Percentiles rank a stretch among this genome's conserved stretches.
These are phyloP conservation scores for Penicillium soppii DNA, from an alignment of 495 filamentous ascomycete species.

Conservation along the genomic window DNA sequence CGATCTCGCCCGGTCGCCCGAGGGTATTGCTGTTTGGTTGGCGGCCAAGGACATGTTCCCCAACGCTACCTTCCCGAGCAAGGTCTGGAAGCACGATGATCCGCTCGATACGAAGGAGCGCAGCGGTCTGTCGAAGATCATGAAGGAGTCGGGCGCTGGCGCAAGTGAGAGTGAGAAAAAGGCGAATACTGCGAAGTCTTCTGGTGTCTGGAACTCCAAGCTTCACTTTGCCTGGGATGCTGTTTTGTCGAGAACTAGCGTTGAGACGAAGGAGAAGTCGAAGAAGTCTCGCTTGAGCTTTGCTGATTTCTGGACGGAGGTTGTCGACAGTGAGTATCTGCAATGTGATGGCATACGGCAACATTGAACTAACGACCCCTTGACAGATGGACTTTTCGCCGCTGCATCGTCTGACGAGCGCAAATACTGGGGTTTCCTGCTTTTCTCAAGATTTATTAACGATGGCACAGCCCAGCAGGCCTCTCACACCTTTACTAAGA, in stretches of 20 bases:
- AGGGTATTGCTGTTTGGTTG: conserved; percentile 89
- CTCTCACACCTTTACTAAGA: conserved; percentile 69
- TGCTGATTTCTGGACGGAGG: conserved; percentile 80
- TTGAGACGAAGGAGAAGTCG: conserved; percentile 26
- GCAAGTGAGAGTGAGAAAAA: conserved; percentile 45
- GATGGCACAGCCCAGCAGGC: conserved; percentile 46
- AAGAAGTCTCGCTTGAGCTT: conserved; percentile 53
- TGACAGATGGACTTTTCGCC: conserved; percentile 74
- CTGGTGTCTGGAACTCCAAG: conserved; percentile 76
- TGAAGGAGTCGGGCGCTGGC: conserved; percentile 70
- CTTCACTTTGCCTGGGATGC: conserved; percentile 87
- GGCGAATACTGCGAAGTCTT: conserved; percentile 49
- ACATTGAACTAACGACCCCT: conserved; percentile 11
- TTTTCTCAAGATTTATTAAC: conserved; percentile 72
- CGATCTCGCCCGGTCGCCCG: conserved; percentile 71
- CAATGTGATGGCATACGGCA: background rate
- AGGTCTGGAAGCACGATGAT: conserved; percentile 69
- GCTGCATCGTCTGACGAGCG: conserved; percentile 77
- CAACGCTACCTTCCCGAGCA: conserved; percentile 58
- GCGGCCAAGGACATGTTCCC: conserved; percentile 62
- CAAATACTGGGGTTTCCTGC: conserved; percentile 86
- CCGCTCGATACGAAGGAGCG: conserved; percentile 68
- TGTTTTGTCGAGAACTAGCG: conserved; percentile 54
- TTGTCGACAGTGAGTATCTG: conserved; percentile 72
- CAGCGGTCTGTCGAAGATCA: conserved; percentile 62